These are phyloP conservation scores for Ascomycota sp. DNA, from an alignment of 2,329 filamentous ascomycete species.

Conservation along the genomic window DNA sequence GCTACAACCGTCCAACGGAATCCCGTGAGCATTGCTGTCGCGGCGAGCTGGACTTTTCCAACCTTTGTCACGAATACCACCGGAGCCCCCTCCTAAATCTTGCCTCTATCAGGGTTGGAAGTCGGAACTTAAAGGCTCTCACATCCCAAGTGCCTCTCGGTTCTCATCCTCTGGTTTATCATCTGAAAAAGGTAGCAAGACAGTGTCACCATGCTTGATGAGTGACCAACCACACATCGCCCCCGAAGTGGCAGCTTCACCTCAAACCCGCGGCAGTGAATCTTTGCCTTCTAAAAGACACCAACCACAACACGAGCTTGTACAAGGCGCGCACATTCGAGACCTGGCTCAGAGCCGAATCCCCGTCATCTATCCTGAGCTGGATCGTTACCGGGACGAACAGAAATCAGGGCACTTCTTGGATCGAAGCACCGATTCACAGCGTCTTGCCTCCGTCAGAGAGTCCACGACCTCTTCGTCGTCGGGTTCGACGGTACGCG, in stretches of 20 bases:
- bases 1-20: constrained; percentile 5
- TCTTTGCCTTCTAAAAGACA: no score
- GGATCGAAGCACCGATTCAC: constrained; percentile 22
- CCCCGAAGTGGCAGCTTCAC: no score
- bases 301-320: no score
- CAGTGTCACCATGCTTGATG: no score
- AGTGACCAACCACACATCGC: no score
- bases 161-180: no score
- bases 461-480: constrained; percentile 56
- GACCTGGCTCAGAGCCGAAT: constrained; percentile 10
- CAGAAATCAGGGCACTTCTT: constrained; percentile 16
- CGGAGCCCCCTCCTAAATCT: constrained; percentile 22
- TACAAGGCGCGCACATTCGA: no score
- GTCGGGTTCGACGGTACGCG: constrained; percentile 46
- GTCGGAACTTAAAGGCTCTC: no score
- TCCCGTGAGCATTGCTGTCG: constrained; percentile 6
- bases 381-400: constrained; percentile 37
- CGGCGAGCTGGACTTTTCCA: constrained; percentile 9
- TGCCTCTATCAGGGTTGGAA: no score
- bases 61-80: constrained; percentile 4
- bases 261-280: no score
- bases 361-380: constrained; percentile 34
- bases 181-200: no score
- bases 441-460: constrained; percentile 42
- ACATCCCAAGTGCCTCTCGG: background rate